phyloP scores from a whole-genome alignment of 2,329 filamentous ascomycete species.

The Tolypocladium sp. region DNA sequence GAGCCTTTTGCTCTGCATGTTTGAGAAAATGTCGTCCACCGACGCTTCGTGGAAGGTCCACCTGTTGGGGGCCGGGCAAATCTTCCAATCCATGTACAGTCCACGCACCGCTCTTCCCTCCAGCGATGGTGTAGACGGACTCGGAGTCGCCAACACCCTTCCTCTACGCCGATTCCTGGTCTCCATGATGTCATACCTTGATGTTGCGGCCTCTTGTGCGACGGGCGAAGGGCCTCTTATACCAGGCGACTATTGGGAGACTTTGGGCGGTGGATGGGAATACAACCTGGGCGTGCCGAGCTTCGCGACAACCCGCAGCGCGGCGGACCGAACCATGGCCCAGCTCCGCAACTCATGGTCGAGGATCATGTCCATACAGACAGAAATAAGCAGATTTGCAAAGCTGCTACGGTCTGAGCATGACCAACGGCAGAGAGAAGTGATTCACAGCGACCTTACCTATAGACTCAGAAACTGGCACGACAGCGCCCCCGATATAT shows the following conservation, averaged over 20 bases:
- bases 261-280: slow-evolving; percentile 25
- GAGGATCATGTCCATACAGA: slow-evolving; percentile 9
- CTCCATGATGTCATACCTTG: slow-evolving; percentile 26
- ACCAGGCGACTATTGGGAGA: slow-evolving; percentile 26
- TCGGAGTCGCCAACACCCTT: neutral
- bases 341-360: slow-evolving; percentile 10
- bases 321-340: slow-evolving; percentile 3
- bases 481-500: slow-evolving; percentile 5
- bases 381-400: slow-evolving; percentile 7
- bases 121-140: neutral
- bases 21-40: slow-evolving; percentile 6
- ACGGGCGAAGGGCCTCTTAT: slow-evolving; percentile 25
- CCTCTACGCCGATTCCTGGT: slow-evolving; percentile 20
- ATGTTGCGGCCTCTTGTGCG: slow-evolving; percentile 27
- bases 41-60: slow-evolving; percentile 26
- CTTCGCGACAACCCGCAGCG: neutral
- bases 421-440: slow-evolving; percentile 1
- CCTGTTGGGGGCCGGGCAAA: slow-evolving; percentile 26
- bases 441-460: slow-evolving; percentile 3
- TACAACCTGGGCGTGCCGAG: slow-evolving; percentile 15
- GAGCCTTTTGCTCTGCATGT: slow-evolving; percentile 9
- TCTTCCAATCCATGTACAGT: slow-evolving; percentile 15
- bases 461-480: slow-evolving; percentile 8
- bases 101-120: neutral
- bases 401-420: slow-evolving; percentile 1